Conservation (phyloP, 2,329 filamentous ascomycete genomes). For the Penicillium sumatraense region DNA sequence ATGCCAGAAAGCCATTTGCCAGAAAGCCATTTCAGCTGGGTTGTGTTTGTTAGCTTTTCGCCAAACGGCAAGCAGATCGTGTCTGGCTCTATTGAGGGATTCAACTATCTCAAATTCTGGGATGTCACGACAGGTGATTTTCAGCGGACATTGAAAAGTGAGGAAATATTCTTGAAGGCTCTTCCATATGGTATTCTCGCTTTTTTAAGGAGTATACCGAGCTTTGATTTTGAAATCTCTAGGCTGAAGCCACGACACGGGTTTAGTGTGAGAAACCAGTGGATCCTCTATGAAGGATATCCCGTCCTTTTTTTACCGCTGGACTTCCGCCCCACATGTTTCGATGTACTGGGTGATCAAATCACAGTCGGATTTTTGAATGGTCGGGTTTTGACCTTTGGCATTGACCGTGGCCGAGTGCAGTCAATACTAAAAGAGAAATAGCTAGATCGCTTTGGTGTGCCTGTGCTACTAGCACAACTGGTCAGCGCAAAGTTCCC, state of each 20-base stretch:
- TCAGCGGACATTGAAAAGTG: conserved; percentile 9
- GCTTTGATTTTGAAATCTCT: neutral
- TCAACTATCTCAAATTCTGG: conserved; percentile 12
- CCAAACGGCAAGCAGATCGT: conserved; percentile 16
- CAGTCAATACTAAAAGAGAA: too few relatives aligned
- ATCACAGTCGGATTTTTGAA: conserved; percentile 1
- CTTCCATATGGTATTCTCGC: too few relatives aligned
- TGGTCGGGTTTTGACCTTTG: conserved; percentile 3
- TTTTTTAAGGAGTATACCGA: too few relatives aligned
- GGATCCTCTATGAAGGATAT: neutral
- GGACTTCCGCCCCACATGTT: neutral
- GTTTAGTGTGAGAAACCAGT: neutral
- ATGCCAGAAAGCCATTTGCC: too few relatives aligned
- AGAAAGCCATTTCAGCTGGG: too few relatives aligned
- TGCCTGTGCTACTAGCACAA: too few relatives aligned
- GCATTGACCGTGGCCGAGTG: neutral
- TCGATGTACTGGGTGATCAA: neutral
- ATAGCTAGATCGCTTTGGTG: too few relatives aligned
- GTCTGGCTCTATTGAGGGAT: conserved; percentile 3
- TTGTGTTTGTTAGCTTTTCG: conserved; percentile 5
- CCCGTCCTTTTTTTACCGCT: neutral
- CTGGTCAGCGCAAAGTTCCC: too few relatives aligned
- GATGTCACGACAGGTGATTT: conserved; percentile 5
- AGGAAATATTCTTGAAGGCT: neutral
- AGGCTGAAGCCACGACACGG: too few relatives aligned